These are phyloP conservation scores for Scenedesmus sp. DNA, from an alignment of 163 green algal genomes.

Conservation along the genomic window DNA sequence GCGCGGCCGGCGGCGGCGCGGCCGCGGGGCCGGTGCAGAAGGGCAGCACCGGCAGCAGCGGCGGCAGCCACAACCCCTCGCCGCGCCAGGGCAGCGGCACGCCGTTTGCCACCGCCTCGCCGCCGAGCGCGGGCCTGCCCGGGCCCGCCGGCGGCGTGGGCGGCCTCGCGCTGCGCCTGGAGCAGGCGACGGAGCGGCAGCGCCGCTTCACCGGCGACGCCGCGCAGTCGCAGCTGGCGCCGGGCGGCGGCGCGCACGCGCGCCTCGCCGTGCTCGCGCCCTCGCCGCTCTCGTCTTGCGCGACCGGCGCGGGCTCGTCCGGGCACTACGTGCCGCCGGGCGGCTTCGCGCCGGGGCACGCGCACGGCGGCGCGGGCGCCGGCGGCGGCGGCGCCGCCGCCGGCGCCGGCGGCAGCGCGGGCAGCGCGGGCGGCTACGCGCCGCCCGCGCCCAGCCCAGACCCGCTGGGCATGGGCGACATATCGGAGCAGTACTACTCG, in stretches of 20 bases:
- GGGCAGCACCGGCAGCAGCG: conserved; percentile 6
- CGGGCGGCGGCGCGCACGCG: neutral
- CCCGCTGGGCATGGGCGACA: neutral
- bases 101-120: too few species aligned
- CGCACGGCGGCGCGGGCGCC: neutral
- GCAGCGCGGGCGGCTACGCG: too few species aligned
- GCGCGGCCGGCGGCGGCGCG: too few species aligned
- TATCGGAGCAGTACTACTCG: conserved; percentile 22
- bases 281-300: too few species aligned
- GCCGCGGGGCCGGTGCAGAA: neutral
- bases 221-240: neutral
- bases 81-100: neutral
- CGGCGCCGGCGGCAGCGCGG: neutral
- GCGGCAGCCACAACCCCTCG: neutral
- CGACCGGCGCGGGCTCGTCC: too few species aligned
- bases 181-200: neutral
- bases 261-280: neutral
- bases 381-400: conserved; percentile 7
- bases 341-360: neutral
- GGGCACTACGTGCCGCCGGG: neutral
- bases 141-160: neutral
- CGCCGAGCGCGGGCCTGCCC: too few species aligned
- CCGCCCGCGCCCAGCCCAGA: too few species aligned
- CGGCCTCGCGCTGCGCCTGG: neutral
- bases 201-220: neutral